These are phyloP conservation scores for Nemania serpens DNA, from an alignment of 2,329 filamentous ascomycete species.

Conservation along the genomic window DNA sequence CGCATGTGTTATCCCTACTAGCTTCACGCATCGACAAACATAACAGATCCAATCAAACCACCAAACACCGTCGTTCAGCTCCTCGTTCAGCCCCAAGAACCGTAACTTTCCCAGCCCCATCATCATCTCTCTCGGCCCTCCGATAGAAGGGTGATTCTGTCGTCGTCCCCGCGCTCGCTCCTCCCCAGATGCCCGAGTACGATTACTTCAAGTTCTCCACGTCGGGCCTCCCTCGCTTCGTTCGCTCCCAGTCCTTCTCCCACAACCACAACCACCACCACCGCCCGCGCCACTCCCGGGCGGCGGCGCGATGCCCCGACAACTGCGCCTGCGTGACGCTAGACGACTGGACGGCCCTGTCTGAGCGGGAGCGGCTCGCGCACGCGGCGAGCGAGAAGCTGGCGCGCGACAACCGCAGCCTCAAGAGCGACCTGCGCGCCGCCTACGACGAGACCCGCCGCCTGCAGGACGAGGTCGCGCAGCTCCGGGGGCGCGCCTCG, in stretches of 20 bases:
- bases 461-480: too few species aligned
- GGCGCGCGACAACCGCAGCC: constrained; percentile 30
- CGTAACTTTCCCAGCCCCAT: constrained; percentile 15
- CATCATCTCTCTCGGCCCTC: constrained; percentile 10
- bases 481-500: constrained; percentile 19
- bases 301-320: constrained; percentile 29
- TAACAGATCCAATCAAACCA: constrained; percentile 21
- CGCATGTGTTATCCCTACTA: constrained; percentile 33
- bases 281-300: constrained; percentile 8
- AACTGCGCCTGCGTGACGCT: constrained; percentile 35
- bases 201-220: constrained; percentile 27
- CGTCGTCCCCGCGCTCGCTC: background rate
- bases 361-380: constrained; percentile 29
- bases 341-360: constrained; percentile 34
- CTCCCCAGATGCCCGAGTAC: constrained; percentile 25
- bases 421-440: constrained; percentile 31
- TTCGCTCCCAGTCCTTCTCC: constrained; percentile 34
- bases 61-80: constrained; percentile 22
- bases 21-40: constrained; percentile 32
- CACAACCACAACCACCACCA: constrained; percentile 28
- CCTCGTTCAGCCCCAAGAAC: background rate
- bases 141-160: constrained; percentile 26
- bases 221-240: constrained; percentile 26
- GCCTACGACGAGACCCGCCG: constrained; percentile 23
- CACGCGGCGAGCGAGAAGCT: constrained; percentile 24